A percentile compares a stretch with the other conserved stretches of the same genome.
Conservation (phyloP, 2,329 filamentous ascomycete genomes). For the Sporothrix inflata region DNA sequence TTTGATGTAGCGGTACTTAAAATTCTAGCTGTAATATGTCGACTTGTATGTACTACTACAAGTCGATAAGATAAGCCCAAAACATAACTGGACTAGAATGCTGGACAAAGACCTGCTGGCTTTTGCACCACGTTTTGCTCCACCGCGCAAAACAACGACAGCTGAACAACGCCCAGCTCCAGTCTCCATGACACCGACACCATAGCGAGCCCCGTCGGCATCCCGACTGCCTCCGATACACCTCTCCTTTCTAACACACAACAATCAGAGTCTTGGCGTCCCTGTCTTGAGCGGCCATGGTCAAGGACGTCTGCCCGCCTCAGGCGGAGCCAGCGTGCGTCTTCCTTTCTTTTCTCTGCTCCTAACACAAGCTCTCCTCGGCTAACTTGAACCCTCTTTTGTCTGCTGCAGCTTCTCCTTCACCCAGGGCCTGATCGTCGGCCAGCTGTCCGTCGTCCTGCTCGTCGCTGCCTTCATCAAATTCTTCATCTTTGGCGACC, state of each 20-base stretch:
- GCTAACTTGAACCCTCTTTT: neutral
- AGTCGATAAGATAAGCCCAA: constrained; percentile 29
- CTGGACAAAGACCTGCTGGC: constrained; percentile 19
- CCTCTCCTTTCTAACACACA: neutral
- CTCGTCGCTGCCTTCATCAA: constrained; percentile 96
- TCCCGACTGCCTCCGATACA: neutral
- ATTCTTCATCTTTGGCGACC: constrained; percentile 99
- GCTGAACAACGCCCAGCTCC: neutral
- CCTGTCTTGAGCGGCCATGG: constrained; percentile 41
- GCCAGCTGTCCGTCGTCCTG: constrained; percentile 89
- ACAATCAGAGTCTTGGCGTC: neutral
- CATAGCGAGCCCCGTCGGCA: constrained; percentile 26
- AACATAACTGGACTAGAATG: constrained; percentile 13
- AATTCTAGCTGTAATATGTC: neutral
- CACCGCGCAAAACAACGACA: neutral
- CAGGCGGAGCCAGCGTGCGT: constrained; percentile 53
- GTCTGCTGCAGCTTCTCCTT: constrained; percentile 71
- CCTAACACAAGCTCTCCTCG: neutral
- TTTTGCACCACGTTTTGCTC: constrained; percentile 28
- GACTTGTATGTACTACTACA: constrained; percentile 10
- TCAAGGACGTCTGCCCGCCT: constrained; percentile 48
- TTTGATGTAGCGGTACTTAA: neutral
- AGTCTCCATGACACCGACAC: constrained; percentile 25
- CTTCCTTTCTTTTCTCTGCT: neutral
- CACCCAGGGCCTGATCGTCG: constrained; percentile 89